Evolutionary conservation across 495 filamentous ascomycete species (phyloP).

Genomic region (Filosporella fistucella): DNA sequence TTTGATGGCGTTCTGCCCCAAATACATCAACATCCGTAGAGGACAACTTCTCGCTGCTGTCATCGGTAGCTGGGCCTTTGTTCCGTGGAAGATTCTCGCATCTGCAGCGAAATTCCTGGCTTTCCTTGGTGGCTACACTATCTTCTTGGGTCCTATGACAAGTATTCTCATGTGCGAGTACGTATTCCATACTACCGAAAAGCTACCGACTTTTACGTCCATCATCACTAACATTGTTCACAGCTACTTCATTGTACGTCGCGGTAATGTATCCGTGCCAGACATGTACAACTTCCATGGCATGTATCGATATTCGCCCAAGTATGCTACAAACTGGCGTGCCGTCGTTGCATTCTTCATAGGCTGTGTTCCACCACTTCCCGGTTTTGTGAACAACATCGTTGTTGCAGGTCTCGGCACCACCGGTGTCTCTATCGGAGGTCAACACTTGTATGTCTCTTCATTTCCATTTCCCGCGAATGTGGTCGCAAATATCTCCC

Average conservation of each 20-base stretch:
- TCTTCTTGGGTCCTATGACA: conserved; percentile 63
- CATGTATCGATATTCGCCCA: conserved; percentile 16
- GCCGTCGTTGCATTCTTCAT: conserved; percentile 18
- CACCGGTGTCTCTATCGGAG: conserved; percentile 11
- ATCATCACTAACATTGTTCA: conserved; percentile 11
- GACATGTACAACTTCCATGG: conserved; percentile 21
- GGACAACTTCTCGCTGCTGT: conserved; percentile 48
- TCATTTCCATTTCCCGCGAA: conserved; percentile 3
- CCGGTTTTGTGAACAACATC: conserved; percentile 17
- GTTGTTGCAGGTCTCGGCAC: conserved; percentile 13
- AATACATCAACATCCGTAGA: conserved; percentile 52
- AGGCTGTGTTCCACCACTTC: conserved; percentile 13
- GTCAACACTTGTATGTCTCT: conserved; percentile 15
- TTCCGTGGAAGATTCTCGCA: conserved; percentile 59
- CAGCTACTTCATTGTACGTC: conserved; percentile 19
- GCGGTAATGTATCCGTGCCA: conserved; percentile 15
- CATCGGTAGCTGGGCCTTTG: conserved; percentile 45
- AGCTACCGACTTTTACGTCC: conserved; percentile 3
- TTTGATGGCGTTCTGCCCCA: conserved; percentile 48
- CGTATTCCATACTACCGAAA: conserved; percentile 2
- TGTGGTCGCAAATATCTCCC: conserved; percentile 7
- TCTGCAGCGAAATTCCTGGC: conserved; percentile 51
- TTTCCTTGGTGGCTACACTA: conserved; percentile 58
- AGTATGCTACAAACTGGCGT: conserved; percentile 13
- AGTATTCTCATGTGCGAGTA: conserved; percentile 17